Conservation (phyloP, 352 stramenopile species). For the Pythium periplocum region DNA sequence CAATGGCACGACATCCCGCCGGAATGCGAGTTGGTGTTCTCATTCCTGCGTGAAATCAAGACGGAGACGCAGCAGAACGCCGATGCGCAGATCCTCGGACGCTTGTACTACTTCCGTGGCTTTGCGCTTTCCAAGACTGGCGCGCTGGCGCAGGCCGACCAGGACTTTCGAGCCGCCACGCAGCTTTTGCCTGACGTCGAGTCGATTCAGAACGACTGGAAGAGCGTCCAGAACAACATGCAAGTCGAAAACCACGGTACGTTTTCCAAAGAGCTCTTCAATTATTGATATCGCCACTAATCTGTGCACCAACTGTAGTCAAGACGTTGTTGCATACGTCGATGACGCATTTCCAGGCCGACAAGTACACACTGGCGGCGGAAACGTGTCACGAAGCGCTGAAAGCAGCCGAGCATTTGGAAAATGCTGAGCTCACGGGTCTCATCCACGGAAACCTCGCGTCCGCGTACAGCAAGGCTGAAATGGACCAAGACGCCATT, state of each 20-base stretch:
- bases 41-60: slow-evolving; percentile 39
- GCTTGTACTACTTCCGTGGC: slow-evolving; percentile 58
- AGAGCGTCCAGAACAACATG: slow-evolving; percentile 37
- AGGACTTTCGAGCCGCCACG: slow-evolving; percentile 45
- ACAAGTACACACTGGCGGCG: slow-evolving; percentile 48
- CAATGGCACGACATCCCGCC: slow-evolving; percentile 41
- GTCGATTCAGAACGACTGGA: slow-evolving; percentile 45
- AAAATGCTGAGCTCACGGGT: slow-evolving; percentile 57
- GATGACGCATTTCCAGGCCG: slow-evolving; percentile 54
- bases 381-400: slow-evolving; percentile 40
- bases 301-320: slow-evolving; percentile 15
- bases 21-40: slow-evolving; percentile 41
- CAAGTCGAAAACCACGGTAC: slow-evolving; percentile 34
- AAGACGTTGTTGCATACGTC: slow-evolving; percentile 47
- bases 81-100: slow-evolving; percentile 33
- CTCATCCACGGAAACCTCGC: slow-evolving; percentile 66
- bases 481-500: slow-evolving; percentile 51
- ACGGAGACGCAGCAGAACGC: slow-evolving; percentile 20
- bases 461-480: slow-evolving; percentile 43
- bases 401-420: slow-evolving; percentile 39
- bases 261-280: background rate
- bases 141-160: slow-evolving; percentile 28
- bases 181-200: slow-evolving; percentile 47
- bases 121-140: slow-evolving; percentile 48
- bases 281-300: too few relatives aligned